phyloP scores from a whole-genome alignment of 306 rosid genomes.

The Lathyrus sativus region DNA sequence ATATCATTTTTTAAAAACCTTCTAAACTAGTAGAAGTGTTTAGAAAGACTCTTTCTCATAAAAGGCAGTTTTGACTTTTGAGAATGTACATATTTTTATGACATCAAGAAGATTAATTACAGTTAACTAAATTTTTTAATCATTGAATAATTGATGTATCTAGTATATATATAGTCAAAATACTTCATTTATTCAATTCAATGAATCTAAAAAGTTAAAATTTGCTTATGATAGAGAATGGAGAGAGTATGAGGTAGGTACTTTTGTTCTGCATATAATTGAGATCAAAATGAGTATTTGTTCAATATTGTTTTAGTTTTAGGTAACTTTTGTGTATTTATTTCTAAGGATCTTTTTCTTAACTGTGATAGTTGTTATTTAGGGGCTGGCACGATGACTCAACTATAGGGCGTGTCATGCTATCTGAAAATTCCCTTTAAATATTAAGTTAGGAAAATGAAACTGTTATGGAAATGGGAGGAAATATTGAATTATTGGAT shows the following conservation, averaged over 20 bases:
- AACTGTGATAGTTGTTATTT: background rate
- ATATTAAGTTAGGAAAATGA: slow-evolving; percentile 33
- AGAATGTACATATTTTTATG: background rate
- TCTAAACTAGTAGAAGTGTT: background rate
- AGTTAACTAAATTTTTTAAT: background rate
- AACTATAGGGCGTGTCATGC: background rate
- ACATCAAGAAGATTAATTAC: background rate
- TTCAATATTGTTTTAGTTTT: background rate
- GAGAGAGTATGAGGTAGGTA: background rate
- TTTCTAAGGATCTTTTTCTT: slow-evolving; percentile 1
- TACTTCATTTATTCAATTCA: too few relatives aligned
- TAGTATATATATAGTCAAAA: too few relatives aligned
- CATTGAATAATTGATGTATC: background rate
- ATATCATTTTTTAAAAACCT: background rate
- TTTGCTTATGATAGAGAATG: too few relatives aligned
- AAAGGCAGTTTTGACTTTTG: background rate
- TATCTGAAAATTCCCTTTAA: slow-evolving; percentile 17
- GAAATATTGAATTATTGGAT: slow-evolving; percentile 9
- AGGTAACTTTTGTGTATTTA: background rate
- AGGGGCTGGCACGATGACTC: background rate
- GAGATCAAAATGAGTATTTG: background rate
- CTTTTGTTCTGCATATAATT: background rate
- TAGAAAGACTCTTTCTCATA: background rate
- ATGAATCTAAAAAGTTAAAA: too few relatives aligned
- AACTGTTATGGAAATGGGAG: slow-evolving; percentile 23